Evolutionary conservation across 169 alveolate species (phyloP).

Genomic region (Babesia bigemina): DNA sequence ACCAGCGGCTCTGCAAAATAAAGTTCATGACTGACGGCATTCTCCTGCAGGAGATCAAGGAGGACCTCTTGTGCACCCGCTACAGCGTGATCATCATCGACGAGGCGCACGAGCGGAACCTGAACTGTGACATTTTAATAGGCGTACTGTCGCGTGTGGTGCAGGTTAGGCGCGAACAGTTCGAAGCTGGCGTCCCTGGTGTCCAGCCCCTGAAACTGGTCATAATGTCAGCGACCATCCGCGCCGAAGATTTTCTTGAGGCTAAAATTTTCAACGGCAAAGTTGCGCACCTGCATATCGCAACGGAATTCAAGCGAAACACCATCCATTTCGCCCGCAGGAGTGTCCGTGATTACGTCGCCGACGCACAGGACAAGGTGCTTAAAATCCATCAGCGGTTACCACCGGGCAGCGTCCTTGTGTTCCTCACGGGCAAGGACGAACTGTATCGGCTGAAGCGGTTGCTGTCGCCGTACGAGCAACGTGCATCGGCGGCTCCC

Average conservation of each 20-base stretch:
- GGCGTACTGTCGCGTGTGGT: constrained; percentile 94
- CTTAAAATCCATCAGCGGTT: constrained; percentile 89
- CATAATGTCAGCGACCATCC: constrained; percentile 98
- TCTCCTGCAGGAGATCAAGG: constrained; percentile 91
- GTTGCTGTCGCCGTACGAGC: constrained; percentile 68
- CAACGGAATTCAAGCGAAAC: constrained; percentile 54
- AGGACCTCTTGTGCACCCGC: constrained; percentile 83
- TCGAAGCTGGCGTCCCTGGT: constrained; percentile 11
- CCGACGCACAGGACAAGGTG: constrained; percentile 76
- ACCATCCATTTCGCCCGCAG: constrained; percentile 71
- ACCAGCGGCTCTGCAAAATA: constrained; percentile 78
- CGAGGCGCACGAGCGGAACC: constrained; percentile 99
- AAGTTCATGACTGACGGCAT: constrained; percentile 99
- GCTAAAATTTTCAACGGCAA: constrained; percentile 61
- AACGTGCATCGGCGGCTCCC: background rate
- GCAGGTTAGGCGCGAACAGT: constrained; percentile 31
- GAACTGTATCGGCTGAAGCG: constrained; percentile 89
- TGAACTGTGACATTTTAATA: constrained; percentile 96
- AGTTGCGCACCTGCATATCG: constrained; percentile 62
- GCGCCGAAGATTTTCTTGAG: constrained; percentile 71
- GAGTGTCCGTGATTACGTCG: constrained; percentile 68
- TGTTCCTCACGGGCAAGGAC: constrained; percentile 95
- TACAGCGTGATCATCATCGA: constrained; percentile 97
- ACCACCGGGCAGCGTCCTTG: constrained; percentile 98
- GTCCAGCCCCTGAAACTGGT: constrained; percentile 80